phyloP scores from a whole-genome alignment of 192 early-diverging fungal species.

The Entomortierella lignicola region DNA sequence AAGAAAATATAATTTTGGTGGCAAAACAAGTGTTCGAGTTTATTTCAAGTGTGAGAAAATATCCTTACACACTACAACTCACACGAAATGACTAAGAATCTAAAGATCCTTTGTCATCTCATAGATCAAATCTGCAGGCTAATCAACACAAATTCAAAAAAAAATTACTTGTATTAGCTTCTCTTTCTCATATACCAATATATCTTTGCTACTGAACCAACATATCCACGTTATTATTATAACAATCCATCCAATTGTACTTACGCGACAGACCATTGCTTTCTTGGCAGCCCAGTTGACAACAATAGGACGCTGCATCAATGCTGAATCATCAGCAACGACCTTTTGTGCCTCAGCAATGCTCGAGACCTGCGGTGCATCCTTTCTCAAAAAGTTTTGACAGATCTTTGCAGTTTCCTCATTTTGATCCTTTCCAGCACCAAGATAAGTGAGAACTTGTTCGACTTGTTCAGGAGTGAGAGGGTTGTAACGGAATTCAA shows the following conservation, averaged over 20 bases:
- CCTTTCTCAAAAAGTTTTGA: conserved; percentile 33
- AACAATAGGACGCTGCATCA: conserved; percentile 40
- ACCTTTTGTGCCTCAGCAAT: conserved; percentile 29
- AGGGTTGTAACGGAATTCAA: conserved; percentile 38
- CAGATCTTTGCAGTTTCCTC: conserved; percentile 26
- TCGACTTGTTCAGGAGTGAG: conserved; percentile 21
- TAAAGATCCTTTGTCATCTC: conserved; percentile 26
- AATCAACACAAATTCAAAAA: conserved; percentile 1
- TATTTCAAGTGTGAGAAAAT: no score
- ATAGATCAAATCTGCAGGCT: conserved; percentile 25
- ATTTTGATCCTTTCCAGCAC: neutral
- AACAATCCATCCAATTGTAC: neutral
- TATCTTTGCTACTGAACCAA: no score
- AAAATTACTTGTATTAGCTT: neutral
- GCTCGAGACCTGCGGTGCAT: conserved; percentile 26
- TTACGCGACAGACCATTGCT: conserved; percentile 47
- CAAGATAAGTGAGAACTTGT: conserved; percentile 31
- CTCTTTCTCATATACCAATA: neutral
- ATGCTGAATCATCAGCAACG: conserved; percentile 21
- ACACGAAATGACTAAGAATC: neutral
- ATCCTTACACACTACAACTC: no score
- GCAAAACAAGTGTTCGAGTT: no score
- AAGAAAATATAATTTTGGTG: no score
- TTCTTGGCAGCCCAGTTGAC: conserved; percentile 42
- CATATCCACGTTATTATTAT: neutral